These are phyloP conservation scores for Coemansia furcata DNA, from an alignment of 192 early-diverging fungal genomes.

Conservation along the genomic window DNA sequence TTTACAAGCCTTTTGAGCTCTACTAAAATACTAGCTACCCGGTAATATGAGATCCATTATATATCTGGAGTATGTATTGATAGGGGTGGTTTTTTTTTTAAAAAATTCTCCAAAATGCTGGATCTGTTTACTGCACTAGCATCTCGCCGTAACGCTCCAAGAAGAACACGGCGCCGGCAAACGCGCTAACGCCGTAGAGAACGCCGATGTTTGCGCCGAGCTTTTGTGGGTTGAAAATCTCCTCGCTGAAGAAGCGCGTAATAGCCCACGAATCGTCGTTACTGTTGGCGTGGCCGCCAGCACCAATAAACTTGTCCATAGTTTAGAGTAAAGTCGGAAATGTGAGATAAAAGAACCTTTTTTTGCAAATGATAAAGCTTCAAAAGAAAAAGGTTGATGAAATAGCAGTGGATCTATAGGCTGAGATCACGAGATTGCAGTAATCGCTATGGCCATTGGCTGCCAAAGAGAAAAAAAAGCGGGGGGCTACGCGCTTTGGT, in stretches of 20 bases:
- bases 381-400: no score
- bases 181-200: constrained; percentile 48
- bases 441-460: background rate
- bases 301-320: constrained; percentile 22
- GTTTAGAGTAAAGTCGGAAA: background rate
- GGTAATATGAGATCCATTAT: no score
- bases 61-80: no score
- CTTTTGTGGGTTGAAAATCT: constrained; percentile 42
- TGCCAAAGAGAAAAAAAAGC: no score
- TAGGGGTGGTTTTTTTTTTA: no score
- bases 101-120: background rate
- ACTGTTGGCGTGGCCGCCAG: constrained; percentile 11
- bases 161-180: constrained; percentile 52
- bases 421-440: background rate
- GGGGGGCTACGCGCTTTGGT: no score
- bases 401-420: background rate
- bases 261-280: constrained; percentile 48
- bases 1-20: background rate
- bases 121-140: constrained; percentile 30
- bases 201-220: constrained; percentile 40
- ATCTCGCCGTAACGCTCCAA: constrained; percentile 46
- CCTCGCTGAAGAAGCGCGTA: constrained; percentile 46
- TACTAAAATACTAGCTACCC: no score
- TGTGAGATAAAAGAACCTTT: background rate
- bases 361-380: background rate